phyloP scores from a whole-genome alignment of 371 early-diverging fungal species.

The Choanephora cucurbitarum region DNA sequence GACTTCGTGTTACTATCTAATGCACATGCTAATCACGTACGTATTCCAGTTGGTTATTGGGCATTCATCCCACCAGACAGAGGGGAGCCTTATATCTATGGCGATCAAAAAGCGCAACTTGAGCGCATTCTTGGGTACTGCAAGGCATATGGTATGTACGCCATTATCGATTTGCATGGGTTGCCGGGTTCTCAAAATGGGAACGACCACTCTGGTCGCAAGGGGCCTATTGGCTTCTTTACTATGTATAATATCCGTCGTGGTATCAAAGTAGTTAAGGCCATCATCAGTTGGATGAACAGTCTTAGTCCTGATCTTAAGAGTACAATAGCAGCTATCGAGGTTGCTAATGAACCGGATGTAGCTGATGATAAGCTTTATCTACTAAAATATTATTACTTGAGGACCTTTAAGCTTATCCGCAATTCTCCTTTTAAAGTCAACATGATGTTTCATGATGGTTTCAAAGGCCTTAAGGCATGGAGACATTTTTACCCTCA shows the following conservation, averaged over 20 bases:
- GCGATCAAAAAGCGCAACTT: constrained; percentile 50
- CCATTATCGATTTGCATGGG: constrained; percentile 65
- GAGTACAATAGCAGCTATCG: constrained; percentile 25
- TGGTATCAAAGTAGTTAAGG: constrained; percentile 27
- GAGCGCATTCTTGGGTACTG: constrained; percentile 53
- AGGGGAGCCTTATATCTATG: constrained; percentile 52
- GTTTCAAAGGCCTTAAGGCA: constrained; percentile 25
- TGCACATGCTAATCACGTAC: constrained; percentile 52
- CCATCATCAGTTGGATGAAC: constrained; percentile 37
- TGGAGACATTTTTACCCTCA: constrained; percentile 32
- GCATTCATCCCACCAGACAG: constrained; percentile 39
- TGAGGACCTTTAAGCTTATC: constrained; percentile 24
- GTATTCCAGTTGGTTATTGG: constrained; percentile 55
- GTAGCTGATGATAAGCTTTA: constrained; percentile 5
- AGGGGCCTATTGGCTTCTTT: constrained; percentile 24
- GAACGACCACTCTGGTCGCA: constrained; percentile 49
- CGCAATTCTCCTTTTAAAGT: constrained; percentile 25
- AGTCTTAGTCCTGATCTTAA: constrained; percentile 15
- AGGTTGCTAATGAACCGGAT: constrained; percentile 32
- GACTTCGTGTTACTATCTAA: constrained; percentile 39
- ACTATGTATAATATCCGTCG: constrained; percentile 28
- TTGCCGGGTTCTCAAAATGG: constrained; percentile 67
- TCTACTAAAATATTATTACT: constrained; percentile 24
- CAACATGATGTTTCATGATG: constrained; percentile 41
- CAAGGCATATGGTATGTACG: constrained; percentile 52